These are phyloP conservation scores for Colletotrichum acutatum DNA, from an alignment of 2,329 filamentous ascomycete species.

Conservation along the genomic window DNA sequence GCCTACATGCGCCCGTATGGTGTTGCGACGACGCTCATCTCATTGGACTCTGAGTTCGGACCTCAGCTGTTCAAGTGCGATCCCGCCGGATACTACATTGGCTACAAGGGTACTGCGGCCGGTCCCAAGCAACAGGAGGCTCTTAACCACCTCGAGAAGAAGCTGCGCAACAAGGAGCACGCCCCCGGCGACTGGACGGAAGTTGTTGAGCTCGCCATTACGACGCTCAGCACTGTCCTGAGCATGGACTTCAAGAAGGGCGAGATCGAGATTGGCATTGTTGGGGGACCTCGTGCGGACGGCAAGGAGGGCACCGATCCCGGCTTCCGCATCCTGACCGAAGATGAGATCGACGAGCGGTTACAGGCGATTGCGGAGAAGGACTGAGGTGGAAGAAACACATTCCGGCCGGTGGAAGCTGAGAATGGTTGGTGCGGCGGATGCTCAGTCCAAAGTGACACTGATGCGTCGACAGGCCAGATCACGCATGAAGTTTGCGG, in stretches of 20 bases:
- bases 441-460: constrained; percentile 18
- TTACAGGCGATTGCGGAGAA: constrained; percentile 99
- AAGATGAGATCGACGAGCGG: constrained; percentile 98
- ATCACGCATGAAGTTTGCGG: constrained; percentile 20
- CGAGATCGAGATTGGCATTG: constrained; percentile 97
- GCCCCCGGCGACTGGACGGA: constrained; percentile 96
- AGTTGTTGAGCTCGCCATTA: constrained; percentile 96
- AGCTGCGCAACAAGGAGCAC: constrained; percentile 98
- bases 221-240: constrained; percentile 92
- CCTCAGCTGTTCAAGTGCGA: constrained; percentile 99
- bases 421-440: constrained; percentile 20
- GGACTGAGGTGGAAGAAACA: constrained; percentile 71
- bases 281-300: constrained; percentile 85
- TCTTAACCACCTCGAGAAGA: constrained; percentile 98
- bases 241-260: constrained; percentile 99
- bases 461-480: constrained; percentile 18
- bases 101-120: constrained; percentile 97
- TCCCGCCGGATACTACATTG: constrained; percentile 96
- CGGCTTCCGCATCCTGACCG: constrained; percentile 87
- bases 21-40: constrained; percentile 94
- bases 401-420: constrained; percentile 24
- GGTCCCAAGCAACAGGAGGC: constrained; percentile 99
- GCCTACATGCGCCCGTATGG: constrained; percentile 99
- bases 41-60: constrained; percentile 90
- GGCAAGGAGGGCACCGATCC: constrained; percentile 85